Evolutionary conservation across 805 yeast species (phyloP), one percentile per base, ranked within the genome.

Genomic region (Nakazawaea ishiwadae): DNA sequence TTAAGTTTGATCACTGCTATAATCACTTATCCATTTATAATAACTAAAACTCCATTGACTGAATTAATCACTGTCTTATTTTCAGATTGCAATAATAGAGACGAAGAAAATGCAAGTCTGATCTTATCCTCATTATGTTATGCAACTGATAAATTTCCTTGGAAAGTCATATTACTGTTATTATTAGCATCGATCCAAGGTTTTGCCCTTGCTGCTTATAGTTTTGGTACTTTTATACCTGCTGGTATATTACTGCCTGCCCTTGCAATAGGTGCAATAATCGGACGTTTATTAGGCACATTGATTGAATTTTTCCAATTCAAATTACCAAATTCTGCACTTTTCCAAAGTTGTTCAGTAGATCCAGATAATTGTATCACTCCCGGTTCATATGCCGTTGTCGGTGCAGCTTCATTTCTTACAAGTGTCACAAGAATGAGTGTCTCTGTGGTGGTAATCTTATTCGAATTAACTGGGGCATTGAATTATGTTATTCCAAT

Each of bases 381-480:
- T 1, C 95, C 95, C 0, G 90, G 93, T 0, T 86, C 90, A 0
- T 88, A 87, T 54, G 95, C 95, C 0, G 83, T 87, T 8, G 86
- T 88, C 17, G 96, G 96, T 0, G 88, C 95, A 0, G 95, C 89
- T 0, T 72, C 95, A 1, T 83, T 85, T 42, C 66, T 86, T 49
- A 77, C 93, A 0, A 95, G 95, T 4, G 78, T 82, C 12, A 85
- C 96, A 3, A 77, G 86, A 48, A 73, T 87, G 62, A 85, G 90
- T 4, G 81, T 86, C 48, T 75, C 88, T 33, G 80, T 83, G 6
- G 96, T 86, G 14, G 90, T 87, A 5, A 77, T 88, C 19, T 68
- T 86, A 48, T 84, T 85, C 58, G 96, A 87, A 58, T 63, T 87
- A 30, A 85, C 96, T 0, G 96, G 96, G 19, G 96, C 96, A 0